Percentiles rank a stretch among this genome's conserved stretches.
phyloP scores from a whole-genome alignment of 164 flowering plant genomes.

The Stephania cephalantha region DNA sequence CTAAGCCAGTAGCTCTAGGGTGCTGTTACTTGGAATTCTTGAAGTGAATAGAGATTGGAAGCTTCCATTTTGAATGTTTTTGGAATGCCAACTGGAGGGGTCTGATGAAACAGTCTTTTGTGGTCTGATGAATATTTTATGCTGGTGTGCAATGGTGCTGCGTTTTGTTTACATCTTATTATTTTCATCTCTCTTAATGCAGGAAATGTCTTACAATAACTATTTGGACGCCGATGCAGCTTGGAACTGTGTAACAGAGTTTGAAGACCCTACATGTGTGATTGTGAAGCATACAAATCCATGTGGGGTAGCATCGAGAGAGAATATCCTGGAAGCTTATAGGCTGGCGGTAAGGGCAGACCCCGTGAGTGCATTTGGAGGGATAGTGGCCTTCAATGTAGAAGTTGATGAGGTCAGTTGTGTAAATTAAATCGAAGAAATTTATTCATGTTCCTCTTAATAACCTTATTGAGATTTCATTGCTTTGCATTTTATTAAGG shows the following conservation, averaged over 20 bases:
- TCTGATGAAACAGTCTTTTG: background rate
- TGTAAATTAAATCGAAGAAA: too few species aligned
- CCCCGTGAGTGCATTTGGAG: constrained; percentile 99
- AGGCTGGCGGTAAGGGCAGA: constrained; percentile 92
- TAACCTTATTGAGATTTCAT: background rate
- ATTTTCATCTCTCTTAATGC: constrained; percentile 22
- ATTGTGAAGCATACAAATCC: constrained; percentile 98
- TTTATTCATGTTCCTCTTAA: background rate
- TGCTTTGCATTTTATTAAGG: constrained; percentile 33
- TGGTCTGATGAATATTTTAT: too few species aligned
- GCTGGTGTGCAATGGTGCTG: background rate
- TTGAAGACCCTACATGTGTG: constrained; percentile 87
- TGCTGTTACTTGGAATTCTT: background rate
- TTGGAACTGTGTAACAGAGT: constrained; percentile 95
- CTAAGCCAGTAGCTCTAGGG: background rate
- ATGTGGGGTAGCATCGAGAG: constrained; percentile 93
- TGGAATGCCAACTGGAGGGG: background rate
- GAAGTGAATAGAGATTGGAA: background rate
- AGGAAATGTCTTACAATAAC: constrained; percentile 99
- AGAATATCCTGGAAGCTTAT: constrained; percentile 86
- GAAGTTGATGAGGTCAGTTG: constrained; percentile 90
- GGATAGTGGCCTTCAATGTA: constrained; percentile 92
- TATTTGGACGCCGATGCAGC: constrained; percentile 99
- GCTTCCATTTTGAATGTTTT: background rate
- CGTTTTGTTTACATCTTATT: background rate